Conservation (phyloP, 495 filamentous ascomycete species). For the Echria macrotheca region DNA sequence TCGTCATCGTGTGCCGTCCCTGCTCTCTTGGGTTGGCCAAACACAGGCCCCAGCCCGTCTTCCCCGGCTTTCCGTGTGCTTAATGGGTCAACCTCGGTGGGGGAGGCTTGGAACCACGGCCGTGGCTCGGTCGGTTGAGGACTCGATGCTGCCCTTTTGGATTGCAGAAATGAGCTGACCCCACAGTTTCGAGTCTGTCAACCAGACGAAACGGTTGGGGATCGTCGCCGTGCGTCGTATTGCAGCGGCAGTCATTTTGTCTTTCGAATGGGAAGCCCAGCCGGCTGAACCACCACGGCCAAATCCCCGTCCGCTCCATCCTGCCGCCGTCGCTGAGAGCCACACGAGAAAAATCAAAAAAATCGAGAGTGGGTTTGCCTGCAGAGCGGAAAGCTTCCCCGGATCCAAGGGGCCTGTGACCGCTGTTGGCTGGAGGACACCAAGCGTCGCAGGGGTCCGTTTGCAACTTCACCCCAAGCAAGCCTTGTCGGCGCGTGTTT, state of each 20-base stretch:
- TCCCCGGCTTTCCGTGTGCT: conserved; percentile 12
- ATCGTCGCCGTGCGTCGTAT: conserved; percentile 2
- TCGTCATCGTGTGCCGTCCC: conserved; percentile 9
- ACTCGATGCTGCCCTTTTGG: neutral
- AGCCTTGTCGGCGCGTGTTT: too few relatives aligned
- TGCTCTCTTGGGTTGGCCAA: conserved; percentile 6
- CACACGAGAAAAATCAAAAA: neutral
- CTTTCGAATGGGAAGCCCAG: neutral
- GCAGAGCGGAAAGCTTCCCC: conserved; percentile 25
- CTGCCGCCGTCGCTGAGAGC: neutral
- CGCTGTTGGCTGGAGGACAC: neutral
- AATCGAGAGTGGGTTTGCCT: conserved; percentile 11
- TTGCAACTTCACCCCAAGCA: too few relatives aligned
- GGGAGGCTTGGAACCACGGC: neutral
- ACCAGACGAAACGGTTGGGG: conserved; percentile 3
- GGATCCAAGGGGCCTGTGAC: conserved; percentile 8
- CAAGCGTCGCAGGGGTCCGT: neutral
- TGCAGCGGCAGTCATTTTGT: neutral
- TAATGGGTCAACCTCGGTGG: conserved; percentile 1
- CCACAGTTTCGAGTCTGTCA: conserved; percentile 3
- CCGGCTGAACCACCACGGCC: neutral
- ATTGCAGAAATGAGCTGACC: conserved; percentile 1
- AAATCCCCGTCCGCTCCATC: neutral
- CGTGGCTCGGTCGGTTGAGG: neutral
- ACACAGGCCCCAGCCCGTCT: neutral